Conservation (phyloP, 202 grass and related monocot genomes). For the Zoysia matrella region DNA sequence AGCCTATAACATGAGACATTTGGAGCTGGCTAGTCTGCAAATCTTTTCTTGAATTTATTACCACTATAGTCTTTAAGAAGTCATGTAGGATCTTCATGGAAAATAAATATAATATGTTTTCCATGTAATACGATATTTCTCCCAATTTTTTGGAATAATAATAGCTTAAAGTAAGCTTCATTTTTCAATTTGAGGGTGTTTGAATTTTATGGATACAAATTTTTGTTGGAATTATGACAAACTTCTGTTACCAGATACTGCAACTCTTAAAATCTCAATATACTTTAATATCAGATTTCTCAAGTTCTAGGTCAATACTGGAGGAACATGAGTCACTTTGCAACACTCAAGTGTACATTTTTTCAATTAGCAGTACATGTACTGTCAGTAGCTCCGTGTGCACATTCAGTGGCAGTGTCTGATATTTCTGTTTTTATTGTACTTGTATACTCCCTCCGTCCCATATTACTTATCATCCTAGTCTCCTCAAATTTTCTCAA, state of each 20-base stretch:
- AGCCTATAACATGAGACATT: not conserved
- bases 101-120: not conserved
- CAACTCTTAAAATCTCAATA: conserved; percentile 1
- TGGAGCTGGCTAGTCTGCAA: not conserved
- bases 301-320: not conserved
- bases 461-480: too few species aligned
- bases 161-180: not conserved
- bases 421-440: not conserved
- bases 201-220: not conserved
- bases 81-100: not conserved
- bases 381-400: not conserved
- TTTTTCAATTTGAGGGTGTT: not conserved
- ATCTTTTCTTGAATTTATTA: not conserved
- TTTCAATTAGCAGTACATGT: not conserved
- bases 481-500: too few species aligned
- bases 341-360: not conserved
- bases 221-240: not conserved
- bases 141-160: not conserved
- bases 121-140: not conserved
- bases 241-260: conserved; percentile 1
- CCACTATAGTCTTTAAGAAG: not conserved
- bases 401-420: not conserved
- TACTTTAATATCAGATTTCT: not conserved
- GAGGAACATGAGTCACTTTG: not conserved
- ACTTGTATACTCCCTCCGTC: not conserved